These are phyloP conservation scores for Nothopassalora personata DNA, from an alignment of 2,329 filamentous ascomycete species.

Conservation along the genomic window DNA sequence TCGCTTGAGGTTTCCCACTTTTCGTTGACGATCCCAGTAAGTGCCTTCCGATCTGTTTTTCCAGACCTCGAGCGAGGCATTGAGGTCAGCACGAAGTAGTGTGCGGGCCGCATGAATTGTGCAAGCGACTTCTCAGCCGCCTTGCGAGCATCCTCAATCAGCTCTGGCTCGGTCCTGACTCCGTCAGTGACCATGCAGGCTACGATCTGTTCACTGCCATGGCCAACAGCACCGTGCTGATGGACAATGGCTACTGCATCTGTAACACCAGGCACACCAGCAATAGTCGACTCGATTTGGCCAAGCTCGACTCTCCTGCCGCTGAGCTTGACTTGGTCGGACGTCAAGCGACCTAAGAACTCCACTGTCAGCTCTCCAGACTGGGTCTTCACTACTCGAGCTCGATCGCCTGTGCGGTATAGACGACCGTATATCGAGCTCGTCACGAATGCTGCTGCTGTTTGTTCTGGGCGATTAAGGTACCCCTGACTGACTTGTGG, in stretches of 20 bases:
- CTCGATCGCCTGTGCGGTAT: constrained; percentile 10
- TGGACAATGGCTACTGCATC: constrained; percentile 6
- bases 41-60: constrained; percentile 7
- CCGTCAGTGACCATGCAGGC: constrained; percentile 6
- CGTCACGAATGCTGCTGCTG: constrained; percentile 6
- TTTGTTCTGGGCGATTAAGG: constrained; percentile 13
- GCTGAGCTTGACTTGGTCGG: constrained; percentile 13
- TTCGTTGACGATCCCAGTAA: constrained; percentile 3
- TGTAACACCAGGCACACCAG: not conserved
- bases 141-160: not conserved
- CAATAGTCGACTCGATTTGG: constrained; percentile 8
- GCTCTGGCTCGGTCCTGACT: not conserved
- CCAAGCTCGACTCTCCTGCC: constrained; percentile 9
- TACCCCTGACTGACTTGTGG: constrained; percentile 19
- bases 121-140: constrained; percentile 1
- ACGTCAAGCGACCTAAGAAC: constrained; percentile 11
- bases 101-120: constrained; percentile 5
- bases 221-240: constrained; percentile 1
- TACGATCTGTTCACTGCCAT: constrained; percentile 12
- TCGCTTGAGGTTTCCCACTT: not conserved
- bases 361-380: constrained; percentile 10
- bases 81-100: constrained; percentile 1
- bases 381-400: constrained; percentile 5
- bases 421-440: constrained; percentile 4
- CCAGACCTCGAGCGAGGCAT: constrained; percentile 8